phyloP scores from a whole-genome alignment of 2,329 filamentous ascomycete species.

The Decorospora gaudefroyi region DNA sequence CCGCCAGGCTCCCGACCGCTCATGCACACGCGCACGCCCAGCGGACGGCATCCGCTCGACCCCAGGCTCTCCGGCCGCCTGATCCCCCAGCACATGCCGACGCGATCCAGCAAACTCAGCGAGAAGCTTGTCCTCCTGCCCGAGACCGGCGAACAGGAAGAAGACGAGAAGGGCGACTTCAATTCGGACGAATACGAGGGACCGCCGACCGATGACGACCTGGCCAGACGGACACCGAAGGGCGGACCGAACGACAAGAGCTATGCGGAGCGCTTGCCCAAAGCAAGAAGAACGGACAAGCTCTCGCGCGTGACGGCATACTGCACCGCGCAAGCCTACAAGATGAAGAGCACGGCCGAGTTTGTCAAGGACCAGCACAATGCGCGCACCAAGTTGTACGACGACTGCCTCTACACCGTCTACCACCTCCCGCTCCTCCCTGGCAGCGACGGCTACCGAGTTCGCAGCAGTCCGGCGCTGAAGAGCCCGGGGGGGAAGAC shows the following conservation, averaged over 20 bases:
- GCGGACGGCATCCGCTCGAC: constrained; percentile 57
- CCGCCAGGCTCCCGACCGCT: constrained; percentile 62
- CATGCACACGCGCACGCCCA: constrained; percentile 55
- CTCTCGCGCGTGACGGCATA: constrained; percentile 91
- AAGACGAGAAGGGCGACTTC: constrained; percentile 59
- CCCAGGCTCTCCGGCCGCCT: constrained; percentile 62
- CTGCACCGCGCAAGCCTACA: constrained; percentile 92
- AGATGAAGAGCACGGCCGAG: constrained; percentile 81
- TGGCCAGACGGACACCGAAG: constrained; percentile 65
- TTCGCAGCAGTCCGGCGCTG: constrained; percentile 86
- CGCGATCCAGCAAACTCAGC: constrained; percentile 88
- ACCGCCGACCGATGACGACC: constrained; percentile 71
- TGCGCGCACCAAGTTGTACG: constrained; percentile 93
- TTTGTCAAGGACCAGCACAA: constrained; percentile 88
- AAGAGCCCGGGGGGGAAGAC: constrained; percentile 94
- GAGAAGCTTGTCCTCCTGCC: constrained; percentile 96
- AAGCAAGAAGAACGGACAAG: constrained; percentile 83
- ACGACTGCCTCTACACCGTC: constrained; percentile 94
- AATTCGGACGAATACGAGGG: constrained; percentile 60
- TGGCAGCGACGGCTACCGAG: constrained; percentile 81
- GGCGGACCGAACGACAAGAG: constrained; percentile 74
- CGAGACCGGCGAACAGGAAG: constrained; percentile 67
- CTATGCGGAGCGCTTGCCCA: constrained; percentile 90
- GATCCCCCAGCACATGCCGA: constrained; percentile 68
- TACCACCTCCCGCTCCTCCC: constrained; percentile 90